Conservation (phyloP, 2,329 filamentous ascomycete genomes). For the Ophidiomyces ophidiicola region DNA sequence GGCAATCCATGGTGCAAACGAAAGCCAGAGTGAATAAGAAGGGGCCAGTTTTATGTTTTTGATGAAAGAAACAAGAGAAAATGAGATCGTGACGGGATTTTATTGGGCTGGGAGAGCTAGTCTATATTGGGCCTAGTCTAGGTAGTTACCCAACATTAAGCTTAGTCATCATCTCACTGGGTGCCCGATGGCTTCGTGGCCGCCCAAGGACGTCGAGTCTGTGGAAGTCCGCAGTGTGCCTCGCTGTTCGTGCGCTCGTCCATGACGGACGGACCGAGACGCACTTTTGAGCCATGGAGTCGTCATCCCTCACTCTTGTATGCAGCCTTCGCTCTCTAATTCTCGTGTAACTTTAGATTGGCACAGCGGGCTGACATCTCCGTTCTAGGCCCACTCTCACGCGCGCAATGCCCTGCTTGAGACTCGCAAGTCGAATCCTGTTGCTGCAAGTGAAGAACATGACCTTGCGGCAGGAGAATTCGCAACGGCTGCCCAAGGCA, state of each 20-base stretch:
- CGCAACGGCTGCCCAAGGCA: conserved; percentile 63
- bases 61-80: conserved; percentile 21
- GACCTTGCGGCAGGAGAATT: conserved; percentile 81
- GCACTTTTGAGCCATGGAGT: conserved; percentile 49
- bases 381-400: conserved; percentile 66
- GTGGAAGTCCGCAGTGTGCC: neutral
- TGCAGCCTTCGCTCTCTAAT: conserved; percentile 13
- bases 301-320: conserved; percentile 55
- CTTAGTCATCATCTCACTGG: no score
- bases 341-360: neutral
- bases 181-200: no score
- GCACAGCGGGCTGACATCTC: conserved; percentile 10
- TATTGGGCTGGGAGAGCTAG: neutral
- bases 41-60: conserved; percentile 29
- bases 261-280: neutral
- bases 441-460: conserved; percentile 76
- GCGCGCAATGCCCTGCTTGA: conserved; percentile 71
- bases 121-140: neutral
- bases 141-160: no score
- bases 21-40: conserved; percentile 38
- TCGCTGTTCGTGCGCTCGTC: neutral
- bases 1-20: conserved; percentile 26
- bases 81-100: conserved; percentile 13
- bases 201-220: no score
- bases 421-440: conserved; percentile 54